Evolutionary conservation across 768 basidiomycete genomes (phyloP).

Genomic region (Tulasnella calospora): DNA sequence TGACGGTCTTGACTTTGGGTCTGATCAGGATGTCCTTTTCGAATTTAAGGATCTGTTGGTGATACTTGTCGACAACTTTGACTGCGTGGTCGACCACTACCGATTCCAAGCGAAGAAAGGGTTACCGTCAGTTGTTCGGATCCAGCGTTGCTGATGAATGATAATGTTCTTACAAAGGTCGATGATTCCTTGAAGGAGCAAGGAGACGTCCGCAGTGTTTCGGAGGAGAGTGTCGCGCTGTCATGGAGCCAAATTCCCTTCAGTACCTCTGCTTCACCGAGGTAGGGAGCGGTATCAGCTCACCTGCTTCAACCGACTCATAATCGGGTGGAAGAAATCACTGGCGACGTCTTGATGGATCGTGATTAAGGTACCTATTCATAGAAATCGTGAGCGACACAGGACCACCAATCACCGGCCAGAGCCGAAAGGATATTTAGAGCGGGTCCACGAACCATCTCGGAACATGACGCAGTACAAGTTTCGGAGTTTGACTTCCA

Average conservation of each 20-base stretch:
- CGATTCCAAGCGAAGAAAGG: neutral
- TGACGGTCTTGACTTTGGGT: slow-evolving; percentile 58
- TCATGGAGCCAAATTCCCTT: neutral
- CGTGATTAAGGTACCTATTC: slow-evolving; percentile 58
- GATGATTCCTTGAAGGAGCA: slow-evolving; percentile 63
- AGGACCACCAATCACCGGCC: neutral
- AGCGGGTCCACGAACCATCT: slow-evolving; percentile 49
- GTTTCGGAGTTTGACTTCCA: slow-evolving; percentile 55
- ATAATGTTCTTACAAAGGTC: slow-evolving; percentile 2
- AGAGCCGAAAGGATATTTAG: neutral
- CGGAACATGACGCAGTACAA: slow-evolving; percentile 65
- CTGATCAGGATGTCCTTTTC: slow-evolving; percentile 57
- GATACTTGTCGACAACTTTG: slow-evolving; percentile 46
- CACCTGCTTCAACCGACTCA: slow-evolving; percentile 46
- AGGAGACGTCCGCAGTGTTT: slow-evolving; percentile 58
- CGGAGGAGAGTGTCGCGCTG: slow-evolving; percentile 56
- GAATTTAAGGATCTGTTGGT: slow-evolving; percentile 55
- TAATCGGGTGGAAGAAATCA: slow-evolving; percentile 52
- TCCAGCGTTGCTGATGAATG: too few relatives aligned
- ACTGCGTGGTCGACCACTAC: slow-evolving; percentile 47
- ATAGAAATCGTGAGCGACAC: neutral
- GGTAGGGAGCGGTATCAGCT: neutral
- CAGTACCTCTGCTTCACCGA: neutral
- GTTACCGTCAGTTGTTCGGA: neutral
- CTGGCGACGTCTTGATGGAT: slow-evolving; percentile 46